Conservation (phyloP, 2,329 filamentous ascomycete genomes). For the Blastomyces parvus region DNA sequence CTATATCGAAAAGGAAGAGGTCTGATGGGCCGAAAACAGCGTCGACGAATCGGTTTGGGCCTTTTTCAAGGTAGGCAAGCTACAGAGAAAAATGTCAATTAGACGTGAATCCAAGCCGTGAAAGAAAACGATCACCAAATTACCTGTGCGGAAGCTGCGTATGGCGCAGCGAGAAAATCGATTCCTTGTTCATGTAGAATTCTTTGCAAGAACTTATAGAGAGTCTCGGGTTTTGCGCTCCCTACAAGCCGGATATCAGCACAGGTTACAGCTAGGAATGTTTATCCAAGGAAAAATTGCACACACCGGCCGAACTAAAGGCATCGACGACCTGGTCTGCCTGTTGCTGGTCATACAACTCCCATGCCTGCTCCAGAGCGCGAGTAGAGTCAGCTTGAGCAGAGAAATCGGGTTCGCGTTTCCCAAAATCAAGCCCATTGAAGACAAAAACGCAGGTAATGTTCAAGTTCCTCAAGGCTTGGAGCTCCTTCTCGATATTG, state of each 20-base stretch:
- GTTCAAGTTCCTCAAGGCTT: slow-evolving; percentile 57
- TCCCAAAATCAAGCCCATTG: slow-evolving; percentile 71
- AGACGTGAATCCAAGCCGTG: neutral
- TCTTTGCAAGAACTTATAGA: slow-evolving; percentile 67
- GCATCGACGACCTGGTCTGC: slow-evolving; percentile 71
- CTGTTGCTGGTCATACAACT: slow-evolving; percentile 69
- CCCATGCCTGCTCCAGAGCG: slow-evolving; percentile 73
- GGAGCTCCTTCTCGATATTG: slow-evolving; percentile 67
- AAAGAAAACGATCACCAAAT: slow-evolving; percentile 18
- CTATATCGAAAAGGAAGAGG: slow-evolving; percentile 73
- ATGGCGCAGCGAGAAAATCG: slow-evolving; percentile 74
- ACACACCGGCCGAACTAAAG: slow-evolving; percentile 72
- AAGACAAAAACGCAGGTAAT: slow-evolving; percentile 86
- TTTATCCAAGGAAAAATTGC: slow-evolving; percentile 12
- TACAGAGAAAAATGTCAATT: slow-evolving; percentile 10
- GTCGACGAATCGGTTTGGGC: slow-evolving; percentile 57
- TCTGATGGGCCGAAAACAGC: slow-evolving; percentile 78
- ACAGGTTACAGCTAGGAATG: slow-evolving; percentile 2
- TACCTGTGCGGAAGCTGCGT: slow-evolving; percentile 80
- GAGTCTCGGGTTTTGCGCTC: slow-evolving; percentile 58
- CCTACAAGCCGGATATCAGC: slow-evolving; percentile 41
- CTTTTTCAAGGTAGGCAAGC: slow-evolving; percentile 67
- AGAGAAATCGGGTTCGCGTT: slow-evolving; percentile 56
- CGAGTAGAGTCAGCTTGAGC: slow-evolving; percentile 55
- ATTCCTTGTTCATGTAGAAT: slow-evolving; percentile 60